Conservation (phyloP, 805 yeast genomes). For the Jamesozyma hellenica region DNA sequence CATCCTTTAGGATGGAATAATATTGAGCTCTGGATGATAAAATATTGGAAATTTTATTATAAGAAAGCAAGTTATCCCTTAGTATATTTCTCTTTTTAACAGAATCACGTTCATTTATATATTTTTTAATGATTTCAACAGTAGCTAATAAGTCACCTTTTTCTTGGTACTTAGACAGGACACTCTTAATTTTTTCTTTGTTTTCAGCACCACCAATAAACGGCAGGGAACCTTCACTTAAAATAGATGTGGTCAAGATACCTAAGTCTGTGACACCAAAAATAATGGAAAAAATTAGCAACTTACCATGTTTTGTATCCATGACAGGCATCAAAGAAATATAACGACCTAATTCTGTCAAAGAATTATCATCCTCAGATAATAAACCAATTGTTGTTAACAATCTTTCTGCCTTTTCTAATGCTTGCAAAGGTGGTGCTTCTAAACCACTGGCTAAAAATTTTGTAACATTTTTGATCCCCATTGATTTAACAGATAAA, state of each 20-base stretch:
- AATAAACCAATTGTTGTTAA: slow-evolving; percentile 70
- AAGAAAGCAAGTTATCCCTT: slow-evolving; percentile 50
- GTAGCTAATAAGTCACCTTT: slow-evolving; percentile 71
- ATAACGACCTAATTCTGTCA: slow-evolving; percentile 73
- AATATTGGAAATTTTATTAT: slow-evolving; percentile 58
- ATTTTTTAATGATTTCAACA: slow-evolving; percentile 48
- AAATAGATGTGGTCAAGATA: slow-evolving; percentile 69
- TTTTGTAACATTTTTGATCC: slow-evolving; percentile 55
- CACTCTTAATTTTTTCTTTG: slow-evolving; percentile 50
- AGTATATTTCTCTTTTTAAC: slow-evolving; percentile 36
- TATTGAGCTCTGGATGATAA: slow-evolving; percentile 62
- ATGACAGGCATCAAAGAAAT: slow-evolving; percentile 72
- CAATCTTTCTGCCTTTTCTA: slow-evolving; percentile 33
- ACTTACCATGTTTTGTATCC: slow-evolving; percentile 77
- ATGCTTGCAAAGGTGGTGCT: slow-evolving; percentile 47
- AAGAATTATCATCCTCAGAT: slow-evolving; percentile 30
- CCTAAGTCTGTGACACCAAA: slow-evolving; percentile 74
- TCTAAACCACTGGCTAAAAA: slow-evolving; percentile 73
- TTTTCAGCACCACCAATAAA: slow-evolving; percentile 53
- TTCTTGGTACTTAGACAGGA: slow-evolving; percentile 25
- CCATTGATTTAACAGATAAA: slow-evolving; percentile 81
- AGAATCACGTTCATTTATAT: slow-evolving; percentile 27
- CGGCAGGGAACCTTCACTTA: slow-evolving; percentile 59
- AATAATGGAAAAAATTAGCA: slow-evolving; percentile 67
- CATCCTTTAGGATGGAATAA: slow-evolving; percentile 57